Conservation (phyloP, 148 eudicot species). For the Limonium bicolor region DNA sequence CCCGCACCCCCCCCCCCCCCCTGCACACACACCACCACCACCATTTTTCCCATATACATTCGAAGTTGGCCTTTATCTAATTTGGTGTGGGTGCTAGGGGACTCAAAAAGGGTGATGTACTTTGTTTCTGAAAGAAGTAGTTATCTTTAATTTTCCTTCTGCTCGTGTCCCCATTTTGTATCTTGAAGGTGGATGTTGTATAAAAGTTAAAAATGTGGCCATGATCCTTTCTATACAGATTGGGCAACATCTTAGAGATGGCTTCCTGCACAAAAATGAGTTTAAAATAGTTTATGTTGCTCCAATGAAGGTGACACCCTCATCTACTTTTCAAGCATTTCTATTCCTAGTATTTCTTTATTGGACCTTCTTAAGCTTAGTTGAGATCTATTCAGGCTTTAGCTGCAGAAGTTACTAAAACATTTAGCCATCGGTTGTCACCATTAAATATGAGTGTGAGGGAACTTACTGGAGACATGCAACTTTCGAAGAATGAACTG, state of each 20-base stretch:
- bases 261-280: conserved; percentile 93
- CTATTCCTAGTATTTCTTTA: background rate
- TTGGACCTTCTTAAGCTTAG: background rate
- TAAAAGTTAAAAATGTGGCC: no score
- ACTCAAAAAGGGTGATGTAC: no score
- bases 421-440: conserved; percentile 80
- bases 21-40: no score
- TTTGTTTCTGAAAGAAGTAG: no score
- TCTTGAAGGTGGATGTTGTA: no score
- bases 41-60: no score
- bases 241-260: conserved; percentile 87
- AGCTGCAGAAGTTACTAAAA: conserved; percentile 91
- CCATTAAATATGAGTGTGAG: conserved; percentile 77
- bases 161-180: no score
- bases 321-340: background rate
- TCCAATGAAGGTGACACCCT: conserved; percentile 95
- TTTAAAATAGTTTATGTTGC: conserved; percentile 98
- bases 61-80: no score
- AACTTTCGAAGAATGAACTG: conserved; percentile 82
- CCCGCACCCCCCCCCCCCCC: no score
- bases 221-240: no score
- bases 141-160: no score
- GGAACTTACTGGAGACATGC: conserved; percentile 99
- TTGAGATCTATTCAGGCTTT: conserved; percentile 28
- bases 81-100: no score